Evolutionary conservation across 306 rosid species (phyloP).

Genomic region (Medicago truncatula): DNA sequence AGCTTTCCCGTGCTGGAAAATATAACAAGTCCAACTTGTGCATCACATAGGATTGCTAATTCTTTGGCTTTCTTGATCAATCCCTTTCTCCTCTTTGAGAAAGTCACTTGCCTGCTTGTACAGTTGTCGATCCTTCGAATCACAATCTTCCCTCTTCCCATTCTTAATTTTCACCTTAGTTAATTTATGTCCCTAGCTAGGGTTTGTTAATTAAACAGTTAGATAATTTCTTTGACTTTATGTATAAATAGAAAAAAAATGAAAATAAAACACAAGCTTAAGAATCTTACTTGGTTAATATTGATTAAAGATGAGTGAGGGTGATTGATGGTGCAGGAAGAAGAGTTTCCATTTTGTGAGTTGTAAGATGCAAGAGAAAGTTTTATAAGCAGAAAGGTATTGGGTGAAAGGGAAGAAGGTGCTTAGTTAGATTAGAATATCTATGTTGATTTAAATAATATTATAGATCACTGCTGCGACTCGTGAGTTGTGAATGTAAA

Average conservation of each 20-base stretch:
- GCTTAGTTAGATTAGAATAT: slow-evolving; percentile 21
- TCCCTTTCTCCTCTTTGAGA: slow-evolving; percentile 92
- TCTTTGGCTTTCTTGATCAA: slow-evolving; percentile 89
- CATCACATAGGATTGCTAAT: slow-evolving; percentile 84
- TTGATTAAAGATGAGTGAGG: slow-evolving; percentile 5
- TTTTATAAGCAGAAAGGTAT: slow-evolving; percentile 22
- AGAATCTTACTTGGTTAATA: slow-evolving; percentile 41
- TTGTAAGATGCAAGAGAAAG: not conserved
- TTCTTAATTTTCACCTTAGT: slow-evolving; percentile 6
- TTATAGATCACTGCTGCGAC: slow-evolving; percentile 34
- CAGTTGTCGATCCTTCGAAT: slow-evolving; percentile 78
- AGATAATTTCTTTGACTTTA: not conserved
- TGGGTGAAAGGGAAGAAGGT: slow-evolving; percentile 4
- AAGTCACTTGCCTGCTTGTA: slow-evolving; percentile 88
- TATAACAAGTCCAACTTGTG: slow-evolving; percentile 76
- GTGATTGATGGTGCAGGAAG: slow-evolving; percentile 32
- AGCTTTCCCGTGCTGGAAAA: slow-evolving; percentile 82
- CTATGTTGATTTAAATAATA: slow-evolving; percentile 1
- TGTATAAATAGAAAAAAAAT: not conserved
- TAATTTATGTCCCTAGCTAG: slow-evolving; percentile 28
- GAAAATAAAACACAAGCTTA: not conserved
- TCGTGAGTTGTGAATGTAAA: slow-evolving; percentile 19
- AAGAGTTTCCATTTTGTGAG: slow-evolving; percentile 14
- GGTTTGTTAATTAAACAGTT: slow-evolving; percentile 49
- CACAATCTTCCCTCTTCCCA: slow-evolving; percentile 96